Percentiles rank a stretch among this genome's conserved stretches.
phyloP scores from a whole-genome alignment of 2,329 filamentous ascomycete genomes.

The Dactylellina leptospora region DNA sequence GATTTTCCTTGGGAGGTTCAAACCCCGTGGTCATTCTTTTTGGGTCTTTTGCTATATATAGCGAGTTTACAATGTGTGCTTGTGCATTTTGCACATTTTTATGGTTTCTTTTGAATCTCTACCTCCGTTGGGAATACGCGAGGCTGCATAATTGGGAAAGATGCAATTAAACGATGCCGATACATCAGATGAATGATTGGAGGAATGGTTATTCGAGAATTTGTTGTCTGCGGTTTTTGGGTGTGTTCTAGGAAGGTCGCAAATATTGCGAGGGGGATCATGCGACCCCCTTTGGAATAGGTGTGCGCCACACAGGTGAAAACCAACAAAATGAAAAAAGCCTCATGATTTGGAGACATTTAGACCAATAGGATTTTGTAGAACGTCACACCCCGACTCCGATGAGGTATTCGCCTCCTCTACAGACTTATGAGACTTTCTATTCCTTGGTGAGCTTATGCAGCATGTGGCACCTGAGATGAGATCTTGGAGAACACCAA shows the following conservation, averaged over 20 bases:
- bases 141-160: constrained; percentile 17
- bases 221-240: not conserved
- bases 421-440: constrained; percentile 10
- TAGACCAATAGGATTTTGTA: constrained; percentile 3
- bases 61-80: constrained; percentile 7
- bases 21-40: constrained; percentile 10
- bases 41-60: constrained; percentile 33
- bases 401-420: not conserved
- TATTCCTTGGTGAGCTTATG: not conserved
- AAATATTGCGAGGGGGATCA: constrained; percentile 22
- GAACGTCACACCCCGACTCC: not conserved
- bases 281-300: constrained; percentile 13
- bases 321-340: constrained; percentile 15
- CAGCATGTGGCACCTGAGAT: constrained; percentile 5
- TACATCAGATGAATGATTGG: constrained; percentile 10
- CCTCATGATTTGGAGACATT: constrained; percentile 24
- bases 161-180: constrained; percentile 4
- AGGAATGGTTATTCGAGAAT: not conserved
- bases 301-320: constrained; percentile 21
- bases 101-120: constrained; percentile 5
- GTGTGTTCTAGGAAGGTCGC: constrained; percentile 38
- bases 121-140: not conserved
- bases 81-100: not conserved
- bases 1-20: not conserved
- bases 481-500: constrained; percentile 4